These are phyloP conservation scores for Epicoccum sorghinum DNA, from an alignment of 2,329 filamentous ascomycete species.

Conservation along the genomic window DNA sequence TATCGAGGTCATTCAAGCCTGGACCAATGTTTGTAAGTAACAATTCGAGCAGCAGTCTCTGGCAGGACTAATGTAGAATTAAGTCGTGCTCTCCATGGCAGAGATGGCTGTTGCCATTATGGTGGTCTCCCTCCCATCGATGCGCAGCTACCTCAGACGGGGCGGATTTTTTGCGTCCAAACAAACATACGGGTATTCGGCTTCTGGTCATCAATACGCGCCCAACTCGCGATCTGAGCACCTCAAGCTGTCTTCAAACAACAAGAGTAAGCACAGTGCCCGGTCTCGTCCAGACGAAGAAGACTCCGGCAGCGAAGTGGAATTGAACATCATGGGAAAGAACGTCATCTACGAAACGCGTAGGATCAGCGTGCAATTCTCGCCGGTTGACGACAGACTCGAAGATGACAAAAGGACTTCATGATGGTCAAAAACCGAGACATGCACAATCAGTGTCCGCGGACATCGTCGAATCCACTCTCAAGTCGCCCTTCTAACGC, in stretches of 20 bases:
- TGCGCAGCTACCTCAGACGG: constrained; percentile 29
- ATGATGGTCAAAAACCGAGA: background rate
- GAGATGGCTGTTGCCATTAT: constrained; percentile 36
- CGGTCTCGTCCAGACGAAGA: constrained; percentile 18
- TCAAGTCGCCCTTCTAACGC: background rate
- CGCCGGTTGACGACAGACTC: constrained; percentile 15
- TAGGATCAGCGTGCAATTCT: constrained; percentile 29
- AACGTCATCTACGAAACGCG: constrained; percentile 32
- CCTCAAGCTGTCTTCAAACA: constrained; percentile 11
- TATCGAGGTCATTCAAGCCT: constrained; percentile 29
- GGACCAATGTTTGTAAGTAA: constrained; percentile 34
- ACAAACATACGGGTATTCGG: constrained; percentile 22
- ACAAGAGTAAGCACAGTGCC: constrained; percentile 15
- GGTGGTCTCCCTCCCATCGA: constrained; percentile 32
- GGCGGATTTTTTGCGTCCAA: constrained; percentile 27
- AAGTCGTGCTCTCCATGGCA: constrained; percentile 35
- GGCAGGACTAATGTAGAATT: background rate
- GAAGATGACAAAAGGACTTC: background rate
- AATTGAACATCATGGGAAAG: constrained; percentile 25
- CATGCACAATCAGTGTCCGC: background rate
- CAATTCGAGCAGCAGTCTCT: background rate
- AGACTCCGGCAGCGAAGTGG: constrained; percentile 31
- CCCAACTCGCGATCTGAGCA: constrained; percentile 13
- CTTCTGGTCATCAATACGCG: constrained; percentile 16
- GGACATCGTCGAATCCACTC: background rate